A percentile compares a stretch with the other conserved stretches of the same genome.
Conservation (phyloP, 2,329 filamentous ascomycete genomes). For the Venturia aucupariae region DNA sequence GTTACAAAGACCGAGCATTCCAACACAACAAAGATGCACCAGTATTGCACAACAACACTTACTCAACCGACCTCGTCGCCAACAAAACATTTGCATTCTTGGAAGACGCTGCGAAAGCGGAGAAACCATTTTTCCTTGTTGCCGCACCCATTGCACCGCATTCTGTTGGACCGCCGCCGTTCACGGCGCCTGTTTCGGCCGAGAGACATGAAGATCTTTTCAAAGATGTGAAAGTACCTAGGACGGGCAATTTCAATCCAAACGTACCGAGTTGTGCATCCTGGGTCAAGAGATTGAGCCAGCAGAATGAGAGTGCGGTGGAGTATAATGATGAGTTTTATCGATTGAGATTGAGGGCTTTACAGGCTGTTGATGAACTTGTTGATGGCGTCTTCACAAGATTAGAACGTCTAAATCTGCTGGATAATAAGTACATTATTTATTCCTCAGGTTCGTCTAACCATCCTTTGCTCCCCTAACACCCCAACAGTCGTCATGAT, state of each 20-base stretch:
- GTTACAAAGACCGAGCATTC: constrained; percentile 57
- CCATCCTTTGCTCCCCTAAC: constrained; percentile 24
- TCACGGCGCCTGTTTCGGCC: constrained; percentile 47
- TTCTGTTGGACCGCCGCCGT: constrained; percentile 16
- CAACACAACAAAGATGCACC: constrained; percentile 50
- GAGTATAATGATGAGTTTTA: constrained; percentile 47
- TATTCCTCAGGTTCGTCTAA: constrained; percentile 17
- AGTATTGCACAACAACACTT: constrained; percentile 44
- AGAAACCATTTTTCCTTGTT: constrained; percentile 58
- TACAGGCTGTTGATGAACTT: constrained; percentile 48
- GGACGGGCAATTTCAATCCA: constrained; percentile 59
- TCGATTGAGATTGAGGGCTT: constrained; percentile 38
- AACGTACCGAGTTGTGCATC: constrained; percentile 37
- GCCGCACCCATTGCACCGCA: constrained; percentile 61
- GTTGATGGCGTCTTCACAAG: constrained; percentile 37
- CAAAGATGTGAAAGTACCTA: constrained; percentile 47
- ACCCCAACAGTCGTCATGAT: constrained; percentile 26
- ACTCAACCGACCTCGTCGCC: constrained; percentile 51
- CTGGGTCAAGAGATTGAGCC: constrained; percentile 36
- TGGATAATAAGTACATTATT: constrained; percentile 40
- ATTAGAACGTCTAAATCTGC: constrained; percentile 32
- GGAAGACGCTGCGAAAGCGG: constrained; percentile 45
- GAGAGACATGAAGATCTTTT: constrained; percentile 56
- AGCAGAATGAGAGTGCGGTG: constrained; percentile 38
- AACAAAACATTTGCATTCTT: constrained; percentile 52